Conservation (phyloP, 805 yeast species). For the Metschnikowia matae region DNA sequence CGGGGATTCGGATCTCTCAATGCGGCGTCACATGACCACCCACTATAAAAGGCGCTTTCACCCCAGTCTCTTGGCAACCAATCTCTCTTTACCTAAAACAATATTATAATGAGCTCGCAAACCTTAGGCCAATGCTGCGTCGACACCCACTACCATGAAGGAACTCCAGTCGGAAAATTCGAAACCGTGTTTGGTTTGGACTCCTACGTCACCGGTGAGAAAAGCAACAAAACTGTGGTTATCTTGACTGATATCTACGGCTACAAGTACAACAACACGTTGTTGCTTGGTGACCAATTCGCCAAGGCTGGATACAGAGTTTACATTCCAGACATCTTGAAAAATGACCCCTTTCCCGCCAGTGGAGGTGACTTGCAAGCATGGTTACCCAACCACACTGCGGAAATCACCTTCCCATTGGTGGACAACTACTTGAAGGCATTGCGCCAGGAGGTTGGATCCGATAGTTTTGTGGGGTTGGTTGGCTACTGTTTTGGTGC, state of each 20-base stretch:
- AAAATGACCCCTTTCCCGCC: constrained; percentile 37
- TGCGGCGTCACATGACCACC: constrained; percentile 1
- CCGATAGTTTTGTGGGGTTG: constrained; percentile 47
- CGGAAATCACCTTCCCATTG: constrained; percentile 45
- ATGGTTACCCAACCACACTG: constrained; percentile 57
- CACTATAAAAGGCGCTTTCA: background rate
- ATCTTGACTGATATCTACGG: constrained; percentile 73
- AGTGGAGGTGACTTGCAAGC: constrained; percentile 16
- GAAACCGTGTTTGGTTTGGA: constrained; percentile 40
- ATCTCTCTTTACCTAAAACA: background rate
- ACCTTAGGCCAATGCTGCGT: constrained; percentile 50
- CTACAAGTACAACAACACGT: constrained; percentile 49
- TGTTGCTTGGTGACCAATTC: constrained; percentile 62
- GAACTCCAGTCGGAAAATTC: constrained; percentile 44
- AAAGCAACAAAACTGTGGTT: constrained; percentile 46
- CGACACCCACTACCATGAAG: constrained; percentile 43
- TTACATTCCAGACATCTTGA: constrained; percentile 70
- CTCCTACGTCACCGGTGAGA: constrained; percentile 29
- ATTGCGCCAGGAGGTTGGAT: constrained; percentile 39
- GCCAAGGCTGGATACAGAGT: constrained; percentile 63
- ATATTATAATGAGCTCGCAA: constrained; percentile 41
- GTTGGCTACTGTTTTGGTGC: constrained; percentile 88
- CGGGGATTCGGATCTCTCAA: background rate
- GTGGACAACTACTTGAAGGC: constrained; percentile 45
- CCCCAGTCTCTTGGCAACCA: background rate